Evolutionary conservation across 257 asterid species (phyloP).

Genomic region (Salvia miltiorrhiza): DNA sequence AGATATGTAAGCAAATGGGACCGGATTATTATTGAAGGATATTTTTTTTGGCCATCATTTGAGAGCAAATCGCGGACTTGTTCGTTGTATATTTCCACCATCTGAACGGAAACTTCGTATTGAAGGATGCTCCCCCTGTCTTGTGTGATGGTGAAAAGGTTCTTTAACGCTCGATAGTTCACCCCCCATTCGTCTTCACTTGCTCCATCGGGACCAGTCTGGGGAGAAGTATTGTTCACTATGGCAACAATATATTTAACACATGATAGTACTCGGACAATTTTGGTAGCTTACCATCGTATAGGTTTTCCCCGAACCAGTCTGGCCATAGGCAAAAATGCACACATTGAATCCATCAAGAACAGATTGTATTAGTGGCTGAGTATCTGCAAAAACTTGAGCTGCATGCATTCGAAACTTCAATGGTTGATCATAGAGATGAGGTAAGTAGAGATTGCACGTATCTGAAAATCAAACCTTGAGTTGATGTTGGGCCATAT

Average conservation of each 20-base stretch:
- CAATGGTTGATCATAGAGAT: background rate
- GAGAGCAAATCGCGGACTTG: slow-evolving; percentile 95
- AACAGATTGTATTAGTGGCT: slow-evolving; percentile 89
- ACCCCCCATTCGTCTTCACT: slow-evolving; percentile 92
- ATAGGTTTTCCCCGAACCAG: slow-evolving; percentile 96
- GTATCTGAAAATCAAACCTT: slow-evolving; percentile 48
- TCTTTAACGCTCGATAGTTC: slow-evolving; percentile 82
- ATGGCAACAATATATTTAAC: slow-evolving; percentile 15
- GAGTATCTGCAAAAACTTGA: slow-evolving; percentile 74
- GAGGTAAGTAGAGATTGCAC: background rate
- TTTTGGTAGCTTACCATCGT: slow-evolving; percentile 67
- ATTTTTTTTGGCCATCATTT: slow-evolving; percentile 65
- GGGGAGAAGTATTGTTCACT: slow-evolving; percentile 16
- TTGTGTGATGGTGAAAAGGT: slow-evolving; percentile 74
- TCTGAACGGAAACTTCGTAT: slow-evolving; percentile 83
- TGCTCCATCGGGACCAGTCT: slow-evolving; percentile 92
- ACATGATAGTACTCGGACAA: background rate
- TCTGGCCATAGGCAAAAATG: slow-evolving; percentile 95
- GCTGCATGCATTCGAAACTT: slow-evolving; percentile 40
- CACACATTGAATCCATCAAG: slow-evolving; percentile 94
- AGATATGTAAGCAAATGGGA: background rate
- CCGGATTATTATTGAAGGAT: slow-evolving; percentile 39
- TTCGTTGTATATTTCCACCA: slow-evolving; percentile 95
- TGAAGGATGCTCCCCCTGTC: slow-evolving; percentile 45
- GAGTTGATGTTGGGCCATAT: slow-evolving; percentile 68